Percentiles rank a stretch among this genome's conserved stretches.
Conservation (phyloP, 2,329 filamentous ascomycete genomes). For the Trichoderma breve region DNA sequence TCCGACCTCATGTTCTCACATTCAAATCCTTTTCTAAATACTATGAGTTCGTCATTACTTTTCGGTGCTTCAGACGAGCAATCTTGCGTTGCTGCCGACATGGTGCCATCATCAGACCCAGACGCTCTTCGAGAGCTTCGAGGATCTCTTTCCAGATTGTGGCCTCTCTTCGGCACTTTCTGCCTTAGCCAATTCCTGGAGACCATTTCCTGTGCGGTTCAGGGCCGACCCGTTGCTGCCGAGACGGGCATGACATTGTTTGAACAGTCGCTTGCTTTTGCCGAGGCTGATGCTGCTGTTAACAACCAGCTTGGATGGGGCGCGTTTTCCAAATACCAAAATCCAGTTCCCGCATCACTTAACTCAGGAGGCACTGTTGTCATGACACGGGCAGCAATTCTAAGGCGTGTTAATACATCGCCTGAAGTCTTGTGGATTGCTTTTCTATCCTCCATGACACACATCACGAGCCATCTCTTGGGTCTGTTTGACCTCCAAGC, state of each 20-base stretch:
- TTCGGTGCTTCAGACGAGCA: conserved; percentile 70
- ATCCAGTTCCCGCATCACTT: conserved; percentile 30
- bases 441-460: conserved; percentile 84
- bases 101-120: conserved; percentile 57
- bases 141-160: conserved; percentile 75
- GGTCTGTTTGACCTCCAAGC: conserved; percentile 79
- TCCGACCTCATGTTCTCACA: conserved; percentile 69
- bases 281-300: conserved; percentile 88
- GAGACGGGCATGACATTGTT: conserved; percentile 97
- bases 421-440: conserved; percentile 85
- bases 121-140: conserved; percentile 55
- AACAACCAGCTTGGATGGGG: conserved; percentile 75
- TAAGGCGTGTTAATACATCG: conserved; percentile 80
- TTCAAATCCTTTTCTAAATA: conserved; percentile 68
- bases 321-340: conserved; percentile 52
- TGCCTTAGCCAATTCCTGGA: conserved; percentile 83
- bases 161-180: conserved; percentile 70
- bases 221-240: conserved; percentile 73
- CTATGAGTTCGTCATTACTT: conserved; percentile 67
- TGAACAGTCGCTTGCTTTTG: conserved; percentile 92
- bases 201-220: conserved; percentile 81
- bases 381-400: conserved; percentile 63
- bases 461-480: conserved; percentile 78
- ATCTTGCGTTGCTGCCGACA: conserved; percentile 72
- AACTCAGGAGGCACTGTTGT: conserved; percentile 40